Evolutionary conservation across 2,329 filamentous ascomycete species (phyloP).

Genomic region (Fusarium fujikuroi): DNA sequence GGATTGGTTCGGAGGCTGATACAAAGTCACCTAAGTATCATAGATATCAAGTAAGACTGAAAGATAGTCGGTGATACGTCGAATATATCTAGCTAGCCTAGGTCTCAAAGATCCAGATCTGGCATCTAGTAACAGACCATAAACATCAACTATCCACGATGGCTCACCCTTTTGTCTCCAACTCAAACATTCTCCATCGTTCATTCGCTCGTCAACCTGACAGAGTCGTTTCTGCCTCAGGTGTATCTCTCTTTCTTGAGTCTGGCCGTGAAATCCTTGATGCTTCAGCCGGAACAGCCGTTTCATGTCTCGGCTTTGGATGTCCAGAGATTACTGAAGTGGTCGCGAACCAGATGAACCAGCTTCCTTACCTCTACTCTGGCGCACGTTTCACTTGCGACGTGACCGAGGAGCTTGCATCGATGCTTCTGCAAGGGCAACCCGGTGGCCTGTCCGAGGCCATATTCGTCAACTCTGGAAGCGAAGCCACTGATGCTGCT

Average conservation of each 20-base stretch:
- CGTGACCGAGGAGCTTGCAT: constrained; percentile 46
- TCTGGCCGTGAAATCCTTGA: constrained; percentile 3
- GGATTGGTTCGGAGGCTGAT: background rate
- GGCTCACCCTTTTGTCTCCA: background rate
- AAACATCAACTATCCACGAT: background rate
- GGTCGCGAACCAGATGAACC: constrained; percentile 5
- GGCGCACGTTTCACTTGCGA: constrained; percentile 30
- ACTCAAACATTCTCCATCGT: background rate
- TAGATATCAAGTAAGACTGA: background rate
- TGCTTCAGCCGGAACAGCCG: background rate
- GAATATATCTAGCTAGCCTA: background rate
- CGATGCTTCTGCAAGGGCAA: constrained; percentile 37
- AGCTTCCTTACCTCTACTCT: constrained; percentile 25
- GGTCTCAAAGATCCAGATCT: background rate
- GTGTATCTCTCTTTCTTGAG: constrained; percentile 1
- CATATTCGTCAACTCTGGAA: constrained; percentile 3
- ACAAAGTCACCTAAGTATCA: background rate
- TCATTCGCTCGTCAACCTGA: background rate
- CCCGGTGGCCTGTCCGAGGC: constrained; percentile 1
- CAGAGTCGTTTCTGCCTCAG: background rate
- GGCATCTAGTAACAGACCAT: background rate
- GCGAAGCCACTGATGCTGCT: background rate
- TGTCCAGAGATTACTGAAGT: background rate
- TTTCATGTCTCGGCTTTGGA: constrained; percentile 1
- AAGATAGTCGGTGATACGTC: too few species aligned